Conservation (phyloP, 2,329 filamentous ascomycete genomes). For the Trichocomaceae sp. region DNA sequence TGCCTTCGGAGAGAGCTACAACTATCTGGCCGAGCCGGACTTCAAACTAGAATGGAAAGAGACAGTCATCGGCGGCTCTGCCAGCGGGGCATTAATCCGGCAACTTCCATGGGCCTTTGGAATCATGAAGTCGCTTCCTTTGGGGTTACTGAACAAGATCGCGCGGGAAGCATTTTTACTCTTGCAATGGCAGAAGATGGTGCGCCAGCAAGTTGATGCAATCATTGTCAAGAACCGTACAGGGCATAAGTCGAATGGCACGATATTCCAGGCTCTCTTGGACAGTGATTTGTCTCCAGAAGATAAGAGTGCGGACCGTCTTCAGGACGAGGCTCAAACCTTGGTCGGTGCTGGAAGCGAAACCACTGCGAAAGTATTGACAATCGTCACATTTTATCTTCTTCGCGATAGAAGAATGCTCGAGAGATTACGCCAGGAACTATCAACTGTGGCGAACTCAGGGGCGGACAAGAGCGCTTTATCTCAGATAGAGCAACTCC, state of each 20-base stretch:
- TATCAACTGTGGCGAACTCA: slow-evolving; percentile 20
- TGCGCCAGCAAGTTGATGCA: slow-evolving; percentile 9
- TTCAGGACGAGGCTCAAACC: slow-evolving; percentile 28
- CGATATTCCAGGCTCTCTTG: slow-evolving; percentile 27
- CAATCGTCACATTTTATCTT: slow-evolving; percentile 28
- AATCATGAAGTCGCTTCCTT: slow-evolving; percentile 21
- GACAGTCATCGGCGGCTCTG: slow-evolving; percentile 20
- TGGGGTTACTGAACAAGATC: slow-evolving; percentile 16
- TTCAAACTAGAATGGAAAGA: slow-evolving; percentile 22
- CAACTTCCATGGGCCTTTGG: slow-evolving; percentile 26
- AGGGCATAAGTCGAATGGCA: slow-evolving; percentile 10
- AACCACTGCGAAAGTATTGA: slow-evolving; percentile 28
- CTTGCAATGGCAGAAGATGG: slow-evolving; percentile 18
- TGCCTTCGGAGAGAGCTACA: slow-evolving; percentile 29
- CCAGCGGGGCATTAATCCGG: slow-evolving; percentile 21
- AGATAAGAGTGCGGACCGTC: slow-evolving; percentile 31
- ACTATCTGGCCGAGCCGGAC: slow-evolving; percentile 25
- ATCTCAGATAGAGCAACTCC: slow-evolving; percentile 32
- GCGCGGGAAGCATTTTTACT: slow-evolving; percentile 2
- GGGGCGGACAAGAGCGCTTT: slow-evolving; percentile 19
- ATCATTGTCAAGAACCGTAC: background rate
- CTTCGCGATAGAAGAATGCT: slow-evolving; percentile 16
- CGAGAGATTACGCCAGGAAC: slow-evolving; percentile 21
- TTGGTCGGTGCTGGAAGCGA: slow-evolving; percentile 31
- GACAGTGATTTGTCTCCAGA: slow-evolving; percentile 28